These are phyloP conservation scores for Ophiostoma sp. DNA, from an alignment of 2,329 filamentous ascomycete species.

Conservation along the genomic window DNA sequence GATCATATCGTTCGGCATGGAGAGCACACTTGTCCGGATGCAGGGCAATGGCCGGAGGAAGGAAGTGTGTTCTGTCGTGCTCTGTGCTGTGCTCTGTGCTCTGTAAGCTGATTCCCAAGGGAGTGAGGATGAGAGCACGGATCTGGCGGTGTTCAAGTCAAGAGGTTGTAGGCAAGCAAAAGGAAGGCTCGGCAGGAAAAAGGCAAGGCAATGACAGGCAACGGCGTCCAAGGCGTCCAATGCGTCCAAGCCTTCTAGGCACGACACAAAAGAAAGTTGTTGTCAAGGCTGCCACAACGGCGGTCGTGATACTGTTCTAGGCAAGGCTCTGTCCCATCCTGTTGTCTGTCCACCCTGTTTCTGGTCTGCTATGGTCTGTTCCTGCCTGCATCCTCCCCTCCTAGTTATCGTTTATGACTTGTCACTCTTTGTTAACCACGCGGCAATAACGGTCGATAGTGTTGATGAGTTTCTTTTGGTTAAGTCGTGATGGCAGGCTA, in stretches of 20 bases:
- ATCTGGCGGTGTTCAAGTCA: not conserved
- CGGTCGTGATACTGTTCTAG: not conserved
- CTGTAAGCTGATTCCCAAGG: too few species aligned
- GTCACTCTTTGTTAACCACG: slow-evolving; percentile 1
- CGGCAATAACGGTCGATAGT: slow-evolving; percentile 2
- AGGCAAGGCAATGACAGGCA: not conserved
- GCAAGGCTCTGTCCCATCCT: not conserved
- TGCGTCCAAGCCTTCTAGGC: not conserved
- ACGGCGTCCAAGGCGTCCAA: too few species aligned
- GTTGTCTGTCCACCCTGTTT: too few species aligned
- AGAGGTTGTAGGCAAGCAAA: not conserved
- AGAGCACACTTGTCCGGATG: not conserved
- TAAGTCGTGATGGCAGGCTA: slow-evolving; percentile 1
- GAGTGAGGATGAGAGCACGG: not conserved
- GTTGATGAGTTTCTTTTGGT: not conserved
- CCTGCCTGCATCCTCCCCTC: not conserved
- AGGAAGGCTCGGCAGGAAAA: not conserved
- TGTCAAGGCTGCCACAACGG: not conserved
- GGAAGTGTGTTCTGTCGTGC: not conserved
- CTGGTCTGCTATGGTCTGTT: not conserved
- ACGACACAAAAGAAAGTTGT: slow-evolving; percentile 4
- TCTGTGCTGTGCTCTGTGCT: too few species aligned
- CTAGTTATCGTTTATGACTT: not conserved
- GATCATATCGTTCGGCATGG: not conserved
- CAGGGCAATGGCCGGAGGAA: not conserved